Base-by-base conservation (phyloP, 1,284 basidiomycete genomes). In the Austroboletus niveus region DNA sequence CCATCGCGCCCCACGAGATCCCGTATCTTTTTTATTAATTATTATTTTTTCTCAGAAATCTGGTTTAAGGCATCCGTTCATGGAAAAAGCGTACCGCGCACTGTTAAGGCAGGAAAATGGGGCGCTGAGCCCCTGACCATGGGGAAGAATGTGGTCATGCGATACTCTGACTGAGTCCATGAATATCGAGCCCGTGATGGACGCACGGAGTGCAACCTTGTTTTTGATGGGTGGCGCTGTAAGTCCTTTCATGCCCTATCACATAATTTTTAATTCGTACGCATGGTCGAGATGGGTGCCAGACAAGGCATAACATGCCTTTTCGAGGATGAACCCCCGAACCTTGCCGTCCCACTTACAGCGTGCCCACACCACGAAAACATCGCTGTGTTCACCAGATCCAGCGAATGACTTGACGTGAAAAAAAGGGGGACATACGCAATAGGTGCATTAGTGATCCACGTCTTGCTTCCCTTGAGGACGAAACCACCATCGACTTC, bases 271-370 rank as follows among this genome's bases (percentile, higher is more conserved):
- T 24, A 51, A 41, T 43, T 48, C 42, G 22, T 24, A 24, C 22
- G 2, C 22, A n/a, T 10, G 36, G 15, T 14, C 3, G 14, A 14
- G n/a, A 38, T n/a, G 36, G 15, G 36, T 14, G 15, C 36, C 15
- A 38, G 22, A 24, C 22, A n/a, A 15, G 47, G 42, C 8, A 27
- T 11, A n/a, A 53, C 51, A 48, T 53, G 39, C 90, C 80, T 95
- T 96, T 64, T 98, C 94, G 8, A 98, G 74, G 42, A 98, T 68
- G 72, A 99, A 98, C 0, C 96, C 96, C 42, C 94, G 85, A 55
- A 98, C 78, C 69, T 92, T 94, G 61, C 81, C 79, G 67, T 96
- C 93, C 94, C 94, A 96, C 65, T 92, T 91, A 72, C 93, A 96
- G 48, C 85, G 87, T 1, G 95, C 95, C 96, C 96, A 98, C 42